These are phyloP conservation scores for Bombardia bombarda DNA, from an alignment of 495 filamentous ascomycete species.

Conservation along the genomic window DNA sequence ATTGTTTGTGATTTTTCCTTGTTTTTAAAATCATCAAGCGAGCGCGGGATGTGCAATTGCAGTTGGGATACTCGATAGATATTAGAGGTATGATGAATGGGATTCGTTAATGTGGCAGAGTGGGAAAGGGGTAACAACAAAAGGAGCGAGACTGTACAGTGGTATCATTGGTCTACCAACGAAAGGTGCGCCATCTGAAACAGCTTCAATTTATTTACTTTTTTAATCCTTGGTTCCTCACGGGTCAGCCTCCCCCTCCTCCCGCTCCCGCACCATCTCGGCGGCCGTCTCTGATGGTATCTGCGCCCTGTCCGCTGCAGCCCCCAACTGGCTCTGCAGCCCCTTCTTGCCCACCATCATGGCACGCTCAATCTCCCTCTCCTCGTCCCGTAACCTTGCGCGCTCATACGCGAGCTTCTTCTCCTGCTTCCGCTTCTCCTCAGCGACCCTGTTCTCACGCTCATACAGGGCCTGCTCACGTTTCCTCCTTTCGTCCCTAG, in stretches of 20 bases:
- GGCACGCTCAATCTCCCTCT: constrained; percentile 69
- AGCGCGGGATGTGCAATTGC: too few species aligned
- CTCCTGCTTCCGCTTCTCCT: constrained; percentile 63
- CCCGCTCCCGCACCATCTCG: background rate
- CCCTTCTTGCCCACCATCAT: constrained; percentile 71
- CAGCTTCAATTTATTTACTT: background rate
- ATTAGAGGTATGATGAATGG: too few species aligned
- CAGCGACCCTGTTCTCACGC: constrained; percentile 62
- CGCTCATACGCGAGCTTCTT: constrained; percentile 59
- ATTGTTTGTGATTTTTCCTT: too few species aligned
- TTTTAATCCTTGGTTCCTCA: too few species aligned
- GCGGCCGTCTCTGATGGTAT: background rate
- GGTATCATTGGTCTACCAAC: background rate
- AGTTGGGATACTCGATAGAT: too few species aligned
- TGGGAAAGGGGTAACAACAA: background rate
- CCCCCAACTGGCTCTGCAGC: constrained; percentile 50
- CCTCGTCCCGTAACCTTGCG: constrained; percentile 62
- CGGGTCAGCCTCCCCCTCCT: background rate
- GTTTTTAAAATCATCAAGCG: too few species aligned
- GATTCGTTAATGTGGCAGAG: too few species aligned
- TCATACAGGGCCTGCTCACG: constrained; percentile 70
- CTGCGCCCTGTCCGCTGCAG: constrained; percentile 1
- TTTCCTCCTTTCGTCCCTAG: constrained; percentile 54
- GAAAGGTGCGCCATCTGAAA: background rate
- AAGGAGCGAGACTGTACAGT: background rate